Percentiles rank a stretch among this genome's conserved stretches.
Evolutionary conservation across 1,284 basidiomycete species (phyloP).

Genomic region (Ganoderma multipileum): DNA sequence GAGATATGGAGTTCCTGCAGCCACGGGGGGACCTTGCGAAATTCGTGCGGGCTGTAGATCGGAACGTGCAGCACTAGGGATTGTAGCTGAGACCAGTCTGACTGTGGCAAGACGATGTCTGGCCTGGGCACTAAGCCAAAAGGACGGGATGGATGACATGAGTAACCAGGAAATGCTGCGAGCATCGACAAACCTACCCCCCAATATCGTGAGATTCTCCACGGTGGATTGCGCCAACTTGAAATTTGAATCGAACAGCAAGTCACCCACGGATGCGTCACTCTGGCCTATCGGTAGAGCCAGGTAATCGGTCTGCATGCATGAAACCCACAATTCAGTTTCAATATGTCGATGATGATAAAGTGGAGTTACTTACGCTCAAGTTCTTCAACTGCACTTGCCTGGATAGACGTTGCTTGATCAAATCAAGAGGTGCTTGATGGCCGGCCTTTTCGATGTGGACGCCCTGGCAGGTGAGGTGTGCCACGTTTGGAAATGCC

Average conservation of each 20-base stretch:
- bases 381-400: background rate
- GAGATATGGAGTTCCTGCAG: background rate
- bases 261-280: background rate
- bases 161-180: background rate
- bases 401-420: background rate
- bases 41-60: background rate
- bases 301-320: background rate
- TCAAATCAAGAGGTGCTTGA: background rate
- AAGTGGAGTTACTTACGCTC: background rate
- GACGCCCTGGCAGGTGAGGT: background rate
- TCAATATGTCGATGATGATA: background rate
- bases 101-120: background rate
- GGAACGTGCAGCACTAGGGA: background rate
- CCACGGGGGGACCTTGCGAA: background rate
- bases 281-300: background rate
- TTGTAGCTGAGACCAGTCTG: background rate
- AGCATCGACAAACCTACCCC: background rate
- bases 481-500: background rate
- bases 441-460: background rate
- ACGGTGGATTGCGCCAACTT: background rate
- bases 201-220: background rate
- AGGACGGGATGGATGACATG: background rate
- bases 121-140: background rate
- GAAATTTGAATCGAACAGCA: background rate
- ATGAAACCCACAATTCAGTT: background rate